Evolutionary conservation across 805 yeast genomes (phyloP).

Genomic region (Suhomyces pyralidae): DNA sequence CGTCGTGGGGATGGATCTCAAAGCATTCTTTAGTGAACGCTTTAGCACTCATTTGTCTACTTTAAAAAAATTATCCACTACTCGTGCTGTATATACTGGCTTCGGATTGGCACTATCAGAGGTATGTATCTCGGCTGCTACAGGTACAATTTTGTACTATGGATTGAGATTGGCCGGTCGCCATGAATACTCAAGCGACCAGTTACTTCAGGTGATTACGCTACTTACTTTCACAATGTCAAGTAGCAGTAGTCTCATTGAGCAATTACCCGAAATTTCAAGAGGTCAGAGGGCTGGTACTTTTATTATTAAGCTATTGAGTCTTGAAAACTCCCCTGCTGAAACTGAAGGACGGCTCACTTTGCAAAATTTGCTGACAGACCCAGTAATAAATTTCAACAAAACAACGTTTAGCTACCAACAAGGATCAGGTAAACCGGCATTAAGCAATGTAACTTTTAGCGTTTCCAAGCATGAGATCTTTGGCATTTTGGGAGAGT

Average conservation of each 20-base stretch:
- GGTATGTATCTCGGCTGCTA: conserved; percentile 55
- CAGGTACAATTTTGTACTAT: conserved; percentile 72
- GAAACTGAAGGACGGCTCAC: conserved; percentile 37
- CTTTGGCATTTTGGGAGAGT: conserved; percentile 73
- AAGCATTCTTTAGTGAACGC: conserved; percentile 41
- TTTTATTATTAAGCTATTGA: conserved; percentile 40
- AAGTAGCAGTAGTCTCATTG: conserved; percentile 56
- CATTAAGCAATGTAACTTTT: conserved; percentile 45
- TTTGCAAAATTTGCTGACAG: conserved; percentile 17
- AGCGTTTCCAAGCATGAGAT: conserved; percentile 45
- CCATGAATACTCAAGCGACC: conserved; percentile 52
- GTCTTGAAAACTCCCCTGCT: conserved; percentile 26
- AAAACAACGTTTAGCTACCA: conserved; percentile 53
- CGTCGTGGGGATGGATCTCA: conserved; percentile 55
- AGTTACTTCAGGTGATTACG: conserved; percentile 66
- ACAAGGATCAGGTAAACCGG: conserved; percentile 16
- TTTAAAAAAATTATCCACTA: conserved; percentile 40
- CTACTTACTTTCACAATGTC: conserved; percentile 71
- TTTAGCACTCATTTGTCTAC: conserved; percentile 28
- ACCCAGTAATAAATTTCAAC: conserved; percentile 35
- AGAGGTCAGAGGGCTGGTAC: conserved; percentile 76
- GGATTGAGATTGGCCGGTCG: conserved; percentile 70
- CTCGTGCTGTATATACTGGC: conserved; percentile 61
- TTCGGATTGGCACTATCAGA: conserved; percentile 60
- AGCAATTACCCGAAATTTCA: conserved; percentile 73